Conservation (phyloP, 108 stramenopile species). For the Fragilaria crotonensis region DNA sequence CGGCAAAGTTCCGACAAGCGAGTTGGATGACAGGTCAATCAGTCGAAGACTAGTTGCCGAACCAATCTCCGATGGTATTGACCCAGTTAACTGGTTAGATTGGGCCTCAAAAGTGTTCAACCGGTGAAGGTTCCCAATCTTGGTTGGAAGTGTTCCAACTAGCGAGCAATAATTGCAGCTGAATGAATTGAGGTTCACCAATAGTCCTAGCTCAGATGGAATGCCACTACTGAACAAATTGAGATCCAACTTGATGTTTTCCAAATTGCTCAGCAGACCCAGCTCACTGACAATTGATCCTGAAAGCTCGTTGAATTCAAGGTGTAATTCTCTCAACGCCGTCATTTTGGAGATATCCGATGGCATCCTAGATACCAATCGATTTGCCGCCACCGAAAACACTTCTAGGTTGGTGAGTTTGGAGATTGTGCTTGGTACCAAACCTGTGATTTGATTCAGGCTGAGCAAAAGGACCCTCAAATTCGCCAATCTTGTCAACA, state of each 20-base stretch:
- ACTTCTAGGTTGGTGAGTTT: not conserved
- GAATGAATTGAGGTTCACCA: not conserved
- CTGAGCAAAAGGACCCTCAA: not conserved
- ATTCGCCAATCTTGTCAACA: not conserved
- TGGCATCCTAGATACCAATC: not conserved
- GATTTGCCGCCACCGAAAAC: not conserved
- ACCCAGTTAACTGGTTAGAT: not conserved
- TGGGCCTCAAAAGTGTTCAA: not conserved
- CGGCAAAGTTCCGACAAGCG: not conserved
- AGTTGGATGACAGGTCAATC: not conserved
- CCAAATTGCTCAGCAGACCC: slow-evolving; percentile 1
- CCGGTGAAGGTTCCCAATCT: not conserved
- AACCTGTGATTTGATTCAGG: not conserved
- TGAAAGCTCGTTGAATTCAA: not conserved
- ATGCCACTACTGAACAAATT: not conserved
- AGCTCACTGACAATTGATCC: slow-evolving; percentile 5
- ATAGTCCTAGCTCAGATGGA: not conserved
- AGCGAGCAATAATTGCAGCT: not conserved
- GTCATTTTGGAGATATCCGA: not conserved
- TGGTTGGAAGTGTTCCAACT: not conserved
- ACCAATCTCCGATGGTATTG: not conserved
- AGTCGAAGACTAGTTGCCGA: not conserved
- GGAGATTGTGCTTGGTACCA: not conserved
- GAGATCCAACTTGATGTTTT: not conserved
- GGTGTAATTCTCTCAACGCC: slow-evolving; percentile 1